Conservation (phyloP, 2,329 filamentous ascomycete species). For the Alternaria gansuensis region DNA sequence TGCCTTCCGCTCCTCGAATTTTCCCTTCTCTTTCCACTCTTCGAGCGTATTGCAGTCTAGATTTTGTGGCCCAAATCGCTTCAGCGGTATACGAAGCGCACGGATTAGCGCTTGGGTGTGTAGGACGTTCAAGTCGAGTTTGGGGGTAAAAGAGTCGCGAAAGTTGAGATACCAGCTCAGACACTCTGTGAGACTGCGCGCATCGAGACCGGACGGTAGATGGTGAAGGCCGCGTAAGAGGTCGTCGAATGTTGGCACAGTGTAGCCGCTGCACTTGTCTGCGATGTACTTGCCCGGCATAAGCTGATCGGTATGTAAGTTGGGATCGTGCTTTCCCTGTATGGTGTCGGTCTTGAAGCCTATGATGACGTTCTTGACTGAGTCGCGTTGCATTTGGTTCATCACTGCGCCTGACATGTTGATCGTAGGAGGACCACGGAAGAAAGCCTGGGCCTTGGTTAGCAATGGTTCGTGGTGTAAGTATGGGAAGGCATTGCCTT, state of each 20-base stretch:
- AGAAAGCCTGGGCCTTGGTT: conserved; percentile 21
- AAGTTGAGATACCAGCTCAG: conserved; percentile 34
- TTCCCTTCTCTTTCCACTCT: conserved; percentile 32
- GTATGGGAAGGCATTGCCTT: not conserved
- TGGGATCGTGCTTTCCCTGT: conserved; percentile 24
- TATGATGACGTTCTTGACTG: conserved; percentile 17
- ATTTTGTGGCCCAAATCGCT: conserved; percentile 29
- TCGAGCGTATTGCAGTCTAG: conserved; percentile 28
- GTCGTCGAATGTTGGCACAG: conserved; percentile 33
- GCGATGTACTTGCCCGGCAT: conserved; percentile 16
- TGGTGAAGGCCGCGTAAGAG: conserved; percentile 31
- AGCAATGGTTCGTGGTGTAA: not conserved
- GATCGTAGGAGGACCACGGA: conserved; percentile 25
- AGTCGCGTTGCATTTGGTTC: conserved; percentile 29
- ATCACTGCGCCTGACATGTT: conserved; percentile 17
- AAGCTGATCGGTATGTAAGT: conserved; percentile 27
- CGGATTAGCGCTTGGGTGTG: conserved; percentile 37
- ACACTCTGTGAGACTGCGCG: conserved; percentile 33
- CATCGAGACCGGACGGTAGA: conserved; percentile 33
- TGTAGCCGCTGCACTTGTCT: conserved; percentile 10
- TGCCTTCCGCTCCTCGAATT: conserved; percentile 20
- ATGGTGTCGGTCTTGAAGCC: conserved; percentile 22
- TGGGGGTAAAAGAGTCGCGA: conserved; percentile 29
- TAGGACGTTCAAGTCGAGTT: conserved; percentile 38
- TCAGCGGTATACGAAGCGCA: conserved; percentile 29